Conservation (phyloP, 495 filamentous ascomycete species). For the Tuber magnatum region DNA sequence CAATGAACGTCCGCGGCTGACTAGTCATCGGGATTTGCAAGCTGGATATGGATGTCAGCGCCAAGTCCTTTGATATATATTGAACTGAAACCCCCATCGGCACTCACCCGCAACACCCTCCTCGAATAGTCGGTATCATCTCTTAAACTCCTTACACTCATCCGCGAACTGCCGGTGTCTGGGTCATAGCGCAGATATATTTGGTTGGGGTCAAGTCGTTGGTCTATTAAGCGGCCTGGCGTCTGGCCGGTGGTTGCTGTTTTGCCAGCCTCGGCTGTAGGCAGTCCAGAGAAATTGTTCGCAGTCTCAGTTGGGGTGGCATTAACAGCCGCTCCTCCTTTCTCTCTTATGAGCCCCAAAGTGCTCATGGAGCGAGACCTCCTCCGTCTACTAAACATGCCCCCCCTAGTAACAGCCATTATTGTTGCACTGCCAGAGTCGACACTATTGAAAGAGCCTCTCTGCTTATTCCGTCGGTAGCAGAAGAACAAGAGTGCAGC, state of each 20-base stretch:
- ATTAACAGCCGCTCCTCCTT: constrained; percentile 19
- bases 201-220: constrained; percentile 38
- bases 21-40: constrained; percentile 41
- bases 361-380: constrained; percentile 40
- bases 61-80: background rate
- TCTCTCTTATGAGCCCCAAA: constrained; percentile 36
- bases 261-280: constrained; percentile 15
- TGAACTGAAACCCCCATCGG: background rate
- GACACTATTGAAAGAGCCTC: constrained; percentile 15
- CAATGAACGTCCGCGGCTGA: background rate
- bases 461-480: constrained; percentile 24
- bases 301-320: constrained; percentile 15
- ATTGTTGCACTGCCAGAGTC: constrained; percentile 10
- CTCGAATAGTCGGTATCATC: constrained; percentile 41
- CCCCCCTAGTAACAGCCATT: constrained; percentile 30
- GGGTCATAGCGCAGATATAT: constrained; percentile 39
- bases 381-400: constrained; percentile 28
- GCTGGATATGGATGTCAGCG: constrained; percentile 21
- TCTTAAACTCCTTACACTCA: constrained; percentile 40
- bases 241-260: constrained; percentile 13
- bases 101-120: constrained; percentile 37
- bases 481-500: constrained; percentile 35
- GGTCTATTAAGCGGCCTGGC: constrained; percentile 35
- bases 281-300: constrained; percentile 28
- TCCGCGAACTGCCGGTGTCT: constrained; percentile 40